Conservation (phyloP, 2,329 filamentous ascomycete genomes). For the Pseudohalonectria lignicola region DNA sequence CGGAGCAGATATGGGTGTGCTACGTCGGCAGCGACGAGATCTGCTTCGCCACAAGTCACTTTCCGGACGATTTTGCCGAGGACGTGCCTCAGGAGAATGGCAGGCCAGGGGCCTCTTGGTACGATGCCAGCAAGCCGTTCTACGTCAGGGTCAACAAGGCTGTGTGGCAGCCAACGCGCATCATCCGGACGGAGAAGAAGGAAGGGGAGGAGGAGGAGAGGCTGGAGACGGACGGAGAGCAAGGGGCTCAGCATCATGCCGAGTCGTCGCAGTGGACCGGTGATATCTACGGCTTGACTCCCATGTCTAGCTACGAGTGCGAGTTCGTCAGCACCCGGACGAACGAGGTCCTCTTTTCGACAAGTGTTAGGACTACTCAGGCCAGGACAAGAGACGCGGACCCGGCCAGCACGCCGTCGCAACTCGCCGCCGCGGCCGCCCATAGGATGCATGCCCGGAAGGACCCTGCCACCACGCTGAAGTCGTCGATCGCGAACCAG, state of each 20-base stretch:
- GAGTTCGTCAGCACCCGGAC: constrained; percentile 64
- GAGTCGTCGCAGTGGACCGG: constrained; percentile 55
- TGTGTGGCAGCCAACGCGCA: constrained; percentile 68
- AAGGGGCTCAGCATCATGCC: constrained; percentile 15
- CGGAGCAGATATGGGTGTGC: constrained; percentile 69
- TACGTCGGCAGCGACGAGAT: constrained; percentile 71
- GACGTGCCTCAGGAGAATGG: constrained; percentile 14
- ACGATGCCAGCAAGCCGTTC: constrained; percentile 64
- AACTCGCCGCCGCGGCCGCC: constrained; percentile 14
- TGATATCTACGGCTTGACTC: constrained; percentile 57
- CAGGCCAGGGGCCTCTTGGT: constrained; percentile 29
- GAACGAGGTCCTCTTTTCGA: constrained; percentile 56
- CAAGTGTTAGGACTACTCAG: constrained; percentile 56
- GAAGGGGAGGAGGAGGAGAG: constrained; percentile 19
- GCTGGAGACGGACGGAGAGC: constrained; percentile 1
- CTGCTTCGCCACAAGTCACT: constrained; percentile 62
- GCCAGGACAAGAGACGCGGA: constrained; percentile 32
- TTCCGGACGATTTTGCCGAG: constrained; percentile 33
- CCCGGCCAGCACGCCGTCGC: constrained; percentile 8
- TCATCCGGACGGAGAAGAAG: constrained; percentile 28
- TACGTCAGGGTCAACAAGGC: constrained; percentile 71
- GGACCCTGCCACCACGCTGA: constrained; percentile 65
- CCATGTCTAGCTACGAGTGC: constrained; percentile 66
- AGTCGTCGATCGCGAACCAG: constrained; percentile 62
- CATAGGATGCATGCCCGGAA: constrained; percentile 51